Conservation (phyloP, 768 basidiomycete genomes). For the Termitomyces sp. region DNA sequence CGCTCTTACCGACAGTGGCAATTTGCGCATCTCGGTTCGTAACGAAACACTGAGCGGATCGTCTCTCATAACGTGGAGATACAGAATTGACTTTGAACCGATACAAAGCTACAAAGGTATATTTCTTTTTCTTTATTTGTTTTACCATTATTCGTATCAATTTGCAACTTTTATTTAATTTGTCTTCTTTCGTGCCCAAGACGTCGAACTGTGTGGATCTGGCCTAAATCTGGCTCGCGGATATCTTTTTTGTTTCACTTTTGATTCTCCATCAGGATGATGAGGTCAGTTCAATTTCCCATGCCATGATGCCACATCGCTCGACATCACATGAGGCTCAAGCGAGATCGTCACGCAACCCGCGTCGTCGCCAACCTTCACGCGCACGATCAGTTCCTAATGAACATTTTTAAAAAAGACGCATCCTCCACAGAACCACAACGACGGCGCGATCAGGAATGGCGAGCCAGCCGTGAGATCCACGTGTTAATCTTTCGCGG, state of each 20-base stretch:
- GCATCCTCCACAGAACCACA: background rate
- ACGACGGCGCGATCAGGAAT: background rate
- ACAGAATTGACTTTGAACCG: background rate
- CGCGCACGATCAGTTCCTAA: background rate
- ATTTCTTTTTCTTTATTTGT: too few species aligned
- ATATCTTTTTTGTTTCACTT: background rate
- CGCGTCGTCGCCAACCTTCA: background rate
- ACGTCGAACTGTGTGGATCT: background rate
- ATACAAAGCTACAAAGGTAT: background rate
- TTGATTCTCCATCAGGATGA: background rate
- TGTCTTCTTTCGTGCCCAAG: background rate
- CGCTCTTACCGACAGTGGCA: background rate
- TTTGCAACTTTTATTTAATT: background rate
- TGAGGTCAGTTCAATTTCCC: background rate
- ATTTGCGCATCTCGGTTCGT: background rate
- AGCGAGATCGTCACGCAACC: background rate
- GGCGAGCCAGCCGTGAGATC: background rate
- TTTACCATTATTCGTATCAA: background rate
- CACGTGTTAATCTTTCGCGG: background rate
- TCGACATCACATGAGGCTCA: background rate
- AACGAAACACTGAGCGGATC: background rate
- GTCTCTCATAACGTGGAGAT: background rate
- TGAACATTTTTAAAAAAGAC: background rate
- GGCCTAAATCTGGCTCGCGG: background rate
- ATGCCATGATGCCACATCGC: background rate